Base-by-base conservation (phyloP, 169 alveolate genomes). In the Haemoproteus tartakovskyi region DNA sequence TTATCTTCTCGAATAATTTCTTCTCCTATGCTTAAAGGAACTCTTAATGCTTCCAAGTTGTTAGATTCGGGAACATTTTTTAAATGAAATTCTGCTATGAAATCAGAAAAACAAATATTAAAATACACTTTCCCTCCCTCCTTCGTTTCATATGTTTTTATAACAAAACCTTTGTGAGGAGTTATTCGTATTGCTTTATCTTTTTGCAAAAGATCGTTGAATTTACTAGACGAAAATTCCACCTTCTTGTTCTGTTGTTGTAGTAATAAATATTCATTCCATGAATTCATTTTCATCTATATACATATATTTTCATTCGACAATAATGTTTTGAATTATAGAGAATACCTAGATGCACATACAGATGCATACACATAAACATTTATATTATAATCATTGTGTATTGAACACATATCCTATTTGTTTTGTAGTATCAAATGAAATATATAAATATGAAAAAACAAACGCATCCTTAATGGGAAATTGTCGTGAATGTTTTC, bases 11-110 rank as follows among this genome's bases (percentile, higher is more conserved):
- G 54, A 9, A n/a, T 48, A 46, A 56, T 74, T 60, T 74, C 84
- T 38, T 74, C 84, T 2, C 84, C 84, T 56, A 74, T 74, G 40
- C 84, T 74, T 60, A 74, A 45, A 56, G 84, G 84, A 22, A 74
- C 57, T 59, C 84, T 74, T 27, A 74, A 41, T 29, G 78, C 84
- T 26, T 74, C 84, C 50, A 56, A 37, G 27, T 74, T 50, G 30
- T 74, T 43, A 33, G 57, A 26, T 21, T 74, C 78, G 0, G 84
- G 84, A 36, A 74, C 46, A 45, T 41, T 74, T 46, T 74, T 74
- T 9, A 74, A 46, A 26, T 74, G 84, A 36, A 74, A 74, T 16
- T 74, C 84, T 2, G 84, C 61, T 56, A 74, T 74, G 21, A 74
- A 33, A 33, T 27, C 57, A 29, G 84, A 74, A 14, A 62, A 54